phyloP scores from a whole-genome alignment of 2,329 filamentous ascomycete genomes.

The Coleophoma eucalyptorum region DNA sequence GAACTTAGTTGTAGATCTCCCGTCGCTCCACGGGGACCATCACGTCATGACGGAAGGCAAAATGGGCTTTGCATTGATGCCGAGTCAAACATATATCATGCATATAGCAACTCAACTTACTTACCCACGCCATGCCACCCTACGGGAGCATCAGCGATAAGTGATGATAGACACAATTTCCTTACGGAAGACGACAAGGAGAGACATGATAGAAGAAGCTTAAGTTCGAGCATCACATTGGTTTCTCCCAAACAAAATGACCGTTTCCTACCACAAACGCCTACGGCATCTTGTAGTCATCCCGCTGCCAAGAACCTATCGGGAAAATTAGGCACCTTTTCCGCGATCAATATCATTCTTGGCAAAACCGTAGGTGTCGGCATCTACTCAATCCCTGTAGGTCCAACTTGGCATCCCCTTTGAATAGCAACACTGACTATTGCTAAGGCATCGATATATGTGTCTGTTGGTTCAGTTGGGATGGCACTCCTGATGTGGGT shows the following conservation, averaged over 20 bases:
- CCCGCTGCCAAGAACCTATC: constrained; percentile 7
- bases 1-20: constrained; percentile 29
- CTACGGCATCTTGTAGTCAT: neutral
- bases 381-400: constrained; percentile 47
- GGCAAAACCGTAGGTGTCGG: constrained; percentile 37
- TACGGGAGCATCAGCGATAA: constrained; percentile 6
- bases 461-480: constrained; percentile 50
- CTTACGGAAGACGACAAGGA: neutral
- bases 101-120: constrained; percentile 17
- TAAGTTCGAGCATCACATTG: constrained; percentile 13
- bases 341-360: constrained; percentile 33
- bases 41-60: constrained; percentile 1
- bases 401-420: too few relatives aligned
- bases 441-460: constrained; percentile 43
- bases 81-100: constrained; percentile 6
- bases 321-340: constrained; percentile 31
- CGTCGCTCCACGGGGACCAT: constrained; percentile 16
- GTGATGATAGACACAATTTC: neutral
- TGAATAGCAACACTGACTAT: too few relatives aligned
- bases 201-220: constrained; percentile 7
- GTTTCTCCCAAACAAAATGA: constrained; percentile 13
- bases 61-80: constrained; percentile 10
- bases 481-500: constrained; percentile 51
- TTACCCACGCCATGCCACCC: constrained; percentile 20
- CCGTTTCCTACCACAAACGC: constrained; percentile 13